Evolutionary conservation across 1,284 basidiomycete genomes (phyloP), one percentile per base, ranked within the genome.

Genomic region (Ganoderma sinense): DNA sequence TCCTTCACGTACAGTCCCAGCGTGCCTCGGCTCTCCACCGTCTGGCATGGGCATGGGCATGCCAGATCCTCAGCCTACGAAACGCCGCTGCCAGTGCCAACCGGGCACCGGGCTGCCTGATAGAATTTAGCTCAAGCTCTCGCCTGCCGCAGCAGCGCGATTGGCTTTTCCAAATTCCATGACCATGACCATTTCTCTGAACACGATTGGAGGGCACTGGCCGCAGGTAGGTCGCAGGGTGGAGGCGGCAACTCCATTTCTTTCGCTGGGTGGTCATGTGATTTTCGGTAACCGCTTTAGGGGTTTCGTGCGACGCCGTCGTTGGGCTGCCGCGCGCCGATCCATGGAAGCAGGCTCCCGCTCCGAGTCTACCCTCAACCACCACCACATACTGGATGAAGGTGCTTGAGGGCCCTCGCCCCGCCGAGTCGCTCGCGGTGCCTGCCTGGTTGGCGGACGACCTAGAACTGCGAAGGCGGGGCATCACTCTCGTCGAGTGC

Each of bases 401-500:
- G 33, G 56, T 59, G 31, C 31, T 59, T 20, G 56, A 59, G 56
- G 33, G 56, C 7, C 3, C 33, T 2, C 31, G 31, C 33, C 56
- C 56, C 4, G 5, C 29, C 31, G 56, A 59, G 18, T 36, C 36
- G 31, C 56, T 59, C 29, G 56, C 60, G 14, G n/a, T 45, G 4
- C 60, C 60, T 13, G 40, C 13, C 4, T 62, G 60, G 60, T 14
- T 43, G 29, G 60, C n/a, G 40, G 40, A 62, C 23, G 40, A 41
- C 26, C 29, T 40, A 0, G 60, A 62, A 26, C 60, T 62, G 7
- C 39, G 36, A 40, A 16, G 39, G 26, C 39, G 60, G 26, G 60
- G 60, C 11, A 62, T 62, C 39, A 39, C 26, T 2, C 60, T 39
- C 7, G 60, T 62, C 40, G 40, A 62, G 60, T 62, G 41, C 26